Conservation (phyloP, 257 asterid species). For the Prunella vulgaris region DNA sequence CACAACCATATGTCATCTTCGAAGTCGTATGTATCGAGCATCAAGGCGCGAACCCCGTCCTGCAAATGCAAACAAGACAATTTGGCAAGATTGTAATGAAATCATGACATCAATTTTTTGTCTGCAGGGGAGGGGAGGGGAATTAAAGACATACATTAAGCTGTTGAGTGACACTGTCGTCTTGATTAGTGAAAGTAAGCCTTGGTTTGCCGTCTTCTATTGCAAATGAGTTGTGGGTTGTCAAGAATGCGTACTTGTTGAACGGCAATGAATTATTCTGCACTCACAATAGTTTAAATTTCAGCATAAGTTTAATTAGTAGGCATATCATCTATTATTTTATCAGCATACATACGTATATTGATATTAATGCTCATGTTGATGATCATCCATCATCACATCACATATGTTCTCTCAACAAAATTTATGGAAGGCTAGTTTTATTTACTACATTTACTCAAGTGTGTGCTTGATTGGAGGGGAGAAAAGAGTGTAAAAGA, state of each 20-base stretch:
- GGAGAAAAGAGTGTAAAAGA: too few species aligned
- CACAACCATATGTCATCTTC: conserved; percentile 76
- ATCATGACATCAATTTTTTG: background rate
- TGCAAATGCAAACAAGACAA: background rate
- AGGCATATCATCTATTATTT: too few species aligned
- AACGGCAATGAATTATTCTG: conserved; percentile 81
- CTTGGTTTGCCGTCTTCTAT: conserved; percentile 60
- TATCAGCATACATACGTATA: background rate
- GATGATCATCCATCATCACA: too few species aligned
- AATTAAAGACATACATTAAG: conserved; percentile 47
- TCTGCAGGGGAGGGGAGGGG: too few species aligned
- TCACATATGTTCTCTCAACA: too few species aligned
- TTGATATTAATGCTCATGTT: background rate
- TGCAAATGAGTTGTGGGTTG: conserved; percentile 77
- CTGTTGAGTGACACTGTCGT: conserved; percentile 68
- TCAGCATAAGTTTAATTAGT: background rate
- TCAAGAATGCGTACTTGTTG: conserved; percentile 78
- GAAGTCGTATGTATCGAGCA: conserved; percentile 83
- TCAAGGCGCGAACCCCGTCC: conserved; percentile 87
- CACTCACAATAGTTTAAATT: background rate
- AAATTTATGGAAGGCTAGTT: too few species aligned
- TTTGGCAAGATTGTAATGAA: conserved; percentile 1
- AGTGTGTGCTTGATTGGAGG: too few species aligned
- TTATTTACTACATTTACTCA: too few species aligned
- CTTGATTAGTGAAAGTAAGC: conserved; percentile 64